A percentile compares a stretch with the other conserved stretches of the same genome.
Evolutionary conservation across 1,139 yeast genomes (phyloP).

Genomic region (Yamadazyma epiphylla): DNA sequence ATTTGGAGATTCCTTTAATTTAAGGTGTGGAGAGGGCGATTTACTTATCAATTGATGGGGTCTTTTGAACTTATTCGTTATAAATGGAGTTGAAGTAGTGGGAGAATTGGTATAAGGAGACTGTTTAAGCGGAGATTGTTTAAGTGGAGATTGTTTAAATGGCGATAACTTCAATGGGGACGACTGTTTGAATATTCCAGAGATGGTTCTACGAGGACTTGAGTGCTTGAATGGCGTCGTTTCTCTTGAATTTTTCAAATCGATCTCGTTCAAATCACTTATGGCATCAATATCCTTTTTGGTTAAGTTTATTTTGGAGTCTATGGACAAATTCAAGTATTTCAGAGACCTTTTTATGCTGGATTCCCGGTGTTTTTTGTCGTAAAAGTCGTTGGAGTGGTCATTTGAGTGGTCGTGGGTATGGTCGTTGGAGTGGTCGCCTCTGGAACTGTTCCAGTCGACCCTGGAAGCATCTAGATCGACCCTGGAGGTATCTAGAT

Average conservation of each 20-base stretch:
- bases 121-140: slow-evolving; percentile 7
- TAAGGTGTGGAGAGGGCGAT: slow-evolving; percentile 36
- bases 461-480: too few species aligned
- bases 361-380: slow-evolving; percentile 9
- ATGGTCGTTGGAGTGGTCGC: slow-evolving; percentile 7
- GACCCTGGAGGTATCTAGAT: background rate
- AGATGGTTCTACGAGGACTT: slow-evolving; percentile 11
- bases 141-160: slow-evolving; percentile 3
- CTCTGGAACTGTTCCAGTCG: too few species aligned
- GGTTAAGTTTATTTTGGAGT: slow-evolving; percentile 16
- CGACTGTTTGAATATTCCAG: background rate
- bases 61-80: slow-evolving; percentile 41
- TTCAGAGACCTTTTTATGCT: slow-evolving; percentile 46
- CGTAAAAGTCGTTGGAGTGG: background rate
- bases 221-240: slow-evolving; percentile 17
- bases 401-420: too few species aligned
- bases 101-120: slow-evolving; percentile 4
- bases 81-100: slow-evolving; percentile 8
- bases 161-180: slow-evolving; percentile 5
- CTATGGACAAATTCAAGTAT: slow-evolving; percentile 44
- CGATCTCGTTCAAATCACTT: slow-evolving; percentile 28
- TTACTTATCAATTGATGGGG: slow-evolving; percentile 47
- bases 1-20: slow-evolving; percentile 8
- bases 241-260: slow-evolving; percentile 13
- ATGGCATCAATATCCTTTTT: slow-evolving; percentile 10